Evolutionary conservation across 2,329 filamentous ascomycete species (phyloP), one percentile per base, ranked within the genome.

Genomic region (Triangularia setosa): DNA sequence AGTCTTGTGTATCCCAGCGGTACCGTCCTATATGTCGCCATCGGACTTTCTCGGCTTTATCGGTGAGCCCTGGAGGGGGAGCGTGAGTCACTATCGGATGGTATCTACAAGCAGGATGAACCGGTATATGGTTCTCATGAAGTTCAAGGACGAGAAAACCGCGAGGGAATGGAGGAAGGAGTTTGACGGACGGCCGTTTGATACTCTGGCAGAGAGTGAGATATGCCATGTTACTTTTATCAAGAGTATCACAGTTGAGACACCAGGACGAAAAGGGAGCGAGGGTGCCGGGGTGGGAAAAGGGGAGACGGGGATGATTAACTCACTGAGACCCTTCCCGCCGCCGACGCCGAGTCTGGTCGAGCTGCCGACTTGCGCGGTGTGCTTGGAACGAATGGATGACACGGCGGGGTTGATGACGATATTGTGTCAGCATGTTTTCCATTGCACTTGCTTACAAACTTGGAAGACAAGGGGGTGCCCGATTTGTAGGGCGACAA

Each of bases 361-460:
- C 61, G 95, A 99, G 78, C 81, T 99, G 12, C 95, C 95, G 1
- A 98, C 95, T 1, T 99, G 95, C 69, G 93, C 95, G 0, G 95
- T 99, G 9, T 99, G 95, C 70, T 84, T 99, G 4, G 95, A 99
- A 76, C 89, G 94, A 57, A 99, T 99, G 95, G 95, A 99, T 73
- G 94, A 98, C 75, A 97, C 93, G 0, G 96, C 93, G 0, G 95
- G 95, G 0, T 82, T 99, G 2, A 86, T 99, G 74, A 99, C 95
- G 0, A 98, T 98, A 48, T 89, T 96, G 28, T 99, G 95, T 74
- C 94, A 98, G 73, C 95, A 99, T 72, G 92, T 98, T 60, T 99
- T 99, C 74, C 95, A 99, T 75, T 98, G 95, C 74, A 93, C 90
- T 1, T 99, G 95, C 77, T 82, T 99, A 0, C 91, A 97, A 73